These are phyloP conservation scores for Elaphomyces granulatus DNA, from an alignment of 495 filamentous ascomycete genomes.

Conservation along the genomic window DNA sequence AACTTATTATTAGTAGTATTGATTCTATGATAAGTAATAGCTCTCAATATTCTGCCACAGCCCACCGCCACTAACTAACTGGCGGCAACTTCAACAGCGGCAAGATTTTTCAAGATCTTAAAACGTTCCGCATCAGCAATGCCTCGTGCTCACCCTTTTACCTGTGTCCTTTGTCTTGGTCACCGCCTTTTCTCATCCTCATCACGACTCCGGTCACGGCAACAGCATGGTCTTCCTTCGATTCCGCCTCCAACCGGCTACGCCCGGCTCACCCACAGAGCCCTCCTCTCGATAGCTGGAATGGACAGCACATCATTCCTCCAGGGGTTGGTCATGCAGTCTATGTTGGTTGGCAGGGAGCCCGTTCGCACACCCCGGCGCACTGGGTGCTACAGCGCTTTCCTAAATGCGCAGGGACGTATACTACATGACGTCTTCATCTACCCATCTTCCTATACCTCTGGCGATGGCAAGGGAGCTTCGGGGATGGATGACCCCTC, in stretches of 20 bases:
- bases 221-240: constrained; percentile 11
- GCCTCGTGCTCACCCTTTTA: constrained; percentile 4
- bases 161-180: too few species aligned
- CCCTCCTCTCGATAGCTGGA: constrained; percentile 65
- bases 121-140: constrained; percentile 7
- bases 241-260: constrained; percentile 27
- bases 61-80: constrained; percentile 11
- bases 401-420: constrained; percentile 73
- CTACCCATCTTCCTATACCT: constrained; percentile 42
- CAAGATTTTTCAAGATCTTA: constrained; percentile 9
- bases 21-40: not conserved
- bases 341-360: constrained; percentile 41
- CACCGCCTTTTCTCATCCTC: constrained; percentile 27
- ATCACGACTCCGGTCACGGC: constrained; percentile 4
- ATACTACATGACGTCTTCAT: constrained; percentile 83
- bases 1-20: too few species aligned
- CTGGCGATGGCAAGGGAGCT: constrained; percentile 1
- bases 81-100: not conserved
- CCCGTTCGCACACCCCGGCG: constrained; percentile 17
- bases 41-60: constrained; percentile 19
- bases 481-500: constrained; percentile 27
- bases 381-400: constrained; percentile 56
- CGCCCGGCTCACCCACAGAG: constrained; percentile 48
- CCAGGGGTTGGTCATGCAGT: constrained; percentile 71
- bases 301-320: constrained; percentile 68